Evolutionary conservation across 257 asterid species (phyloP), one percentile per base, ranked within the genome.

Genomic region (Penstemon davidsonii): DNA sequence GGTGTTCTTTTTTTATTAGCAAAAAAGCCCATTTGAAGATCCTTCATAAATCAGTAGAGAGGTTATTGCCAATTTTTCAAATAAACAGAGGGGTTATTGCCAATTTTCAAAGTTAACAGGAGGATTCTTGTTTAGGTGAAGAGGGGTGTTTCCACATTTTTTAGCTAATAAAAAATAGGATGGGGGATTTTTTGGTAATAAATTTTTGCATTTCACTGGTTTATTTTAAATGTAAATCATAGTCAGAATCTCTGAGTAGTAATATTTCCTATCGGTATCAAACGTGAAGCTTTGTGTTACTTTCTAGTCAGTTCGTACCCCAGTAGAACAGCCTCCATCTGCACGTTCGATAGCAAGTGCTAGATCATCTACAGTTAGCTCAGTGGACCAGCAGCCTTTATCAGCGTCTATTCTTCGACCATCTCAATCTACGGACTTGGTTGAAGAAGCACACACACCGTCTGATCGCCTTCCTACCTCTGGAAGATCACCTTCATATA

Each of bases 251-350:
- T 40, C 51, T 13, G 15, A 40, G 55, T 51, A n/a, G 42, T 51
- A 50, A 5, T 18, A 58, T 77, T 64, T 51, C 44, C 39, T 52
- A 18, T 68, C 55, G 38, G 38, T 64, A 51, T 49, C 41, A 12
- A 63, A 36, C 41, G 68, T 73, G 70, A 72, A 70, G 54, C 45
- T 74, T 74, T 70, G 44, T 73, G 52, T 60, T 77, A 50, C 78
- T 73, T 73, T 82, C 79, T 81, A 92, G 98, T 62, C 96, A 79
- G 88, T 79, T 77, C 87, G 95, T 73, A 77, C 66, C 73, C 63
- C 87, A 59, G 78, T 62, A 58, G 92, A 79, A 39, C 87, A 58
- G 60, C 73, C 65, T 25, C 67, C 75, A 54, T 61, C 79, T 49
- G 13, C 61, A 51, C 90, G 86, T 10, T 68, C 85, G 53, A 44